phyloP scores from a whole-genome alignment of 192 early-diverging fungal species.

The Coemansia sp. region DNA sequence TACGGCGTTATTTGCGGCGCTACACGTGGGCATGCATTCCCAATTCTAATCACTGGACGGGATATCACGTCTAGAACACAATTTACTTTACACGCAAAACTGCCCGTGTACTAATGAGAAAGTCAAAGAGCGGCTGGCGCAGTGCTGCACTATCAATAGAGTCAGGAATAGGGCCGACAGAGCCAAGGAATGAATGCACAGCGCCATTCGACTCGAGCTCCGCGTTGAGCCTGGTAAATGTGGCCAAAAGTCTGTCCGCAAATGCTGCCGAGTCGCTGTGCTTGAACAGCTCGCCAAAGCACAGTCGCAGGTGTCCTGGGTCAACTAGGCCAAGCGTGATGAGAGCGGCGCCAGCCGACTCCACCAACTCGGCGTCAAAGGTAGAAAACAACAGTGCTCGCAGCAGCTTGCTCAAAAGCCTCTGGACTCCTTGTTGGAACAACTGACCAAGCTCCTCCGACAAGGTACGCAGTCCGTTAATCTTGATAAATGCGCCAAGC shows the following conservation, averaged over 20 bases:
- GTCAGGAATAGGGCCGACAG: conserved; percentile 24
- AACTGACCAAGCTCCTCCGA: conserved; percentile 21
- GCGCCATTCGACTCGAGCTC: conserved; percentile 28
- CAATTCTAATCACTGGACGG: too few species aligned
- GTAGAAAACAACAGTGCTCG: conserved; percentile 37
- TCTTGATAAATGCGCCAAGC: conserved; percentile 44
- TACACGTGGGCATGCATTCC: background rate
- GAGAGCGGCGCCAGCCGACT: conserved; percentile 40
- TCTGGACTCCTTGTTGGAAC: conserved; percentile 23
- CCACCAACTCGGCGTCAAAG: conserved; percentile 44
- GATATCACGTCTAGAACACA: background rate
- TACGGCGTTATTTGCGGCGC: background rate
- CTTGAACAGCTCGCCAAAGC: conserved; percentile 36
- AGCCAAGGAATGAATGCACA: conserved; percentile 15
- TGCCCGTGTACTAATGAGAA: conserved; percentile 41
- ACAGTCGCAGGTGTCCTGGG: conserved; percentile 30
- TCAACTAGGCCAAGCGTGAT: conserved; percentile 40
- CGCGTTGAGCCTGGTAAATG: conserved; percentile 35
- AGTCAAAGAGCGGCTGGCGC: conserved; percentile 51
- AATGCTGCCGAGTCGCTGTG: conserved; percentile 16
- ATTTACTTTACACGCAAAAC: conserved; percentile 38
- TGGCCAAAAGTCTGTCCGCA: conserved; percentile 37
- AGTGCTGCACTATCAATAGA: conserved; percentile 35
- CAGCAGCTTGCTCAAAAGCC: conserved; percentile 38
- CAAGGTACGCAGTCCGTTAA: conserved; percentile 12